These are phyloP conservation scores for Saraca asoca DNA, from an alignment of 331 rosid genomes.

Conservation along the genomic window DNA sequence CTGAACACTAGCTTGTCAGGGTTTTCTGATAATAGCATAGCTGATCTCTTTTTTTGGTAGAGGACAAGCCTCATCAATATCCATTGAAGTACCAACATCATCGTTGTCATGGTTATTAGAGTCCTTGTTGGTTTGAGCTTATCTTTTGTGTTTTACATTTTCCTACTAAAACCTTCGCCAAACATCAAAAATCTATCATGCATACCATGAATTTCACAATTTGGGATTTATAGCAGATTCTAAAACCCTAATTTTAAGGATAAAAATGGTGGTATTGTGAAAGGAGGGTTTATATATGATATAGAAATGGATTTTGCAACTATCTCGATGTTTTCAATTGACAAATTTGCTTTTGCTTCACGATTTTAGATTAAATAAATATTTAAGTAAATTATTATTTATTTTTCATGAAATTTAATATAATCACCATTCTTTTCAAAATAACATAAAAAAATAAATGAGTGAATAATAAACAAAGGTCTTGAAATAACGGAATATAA, in stretches of 20 bases:
- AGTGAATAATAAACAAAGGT: too few species aligned
- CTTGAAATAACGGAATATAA: too few species aligned
- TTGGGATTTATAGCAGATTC: background rate
- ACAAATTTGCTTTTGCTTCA: too few species aligned
- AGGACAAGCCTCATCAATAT: conserved; percentile 55
- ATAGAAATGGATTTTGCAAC: too few species aligned
- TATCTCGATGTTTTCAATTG: too few species aligned
- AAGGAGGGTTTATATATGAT: conserved; percentile 17
- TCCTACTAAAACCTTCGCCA: conserved; percentile 97
- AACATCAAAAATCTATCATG: conserved; percentile 75
- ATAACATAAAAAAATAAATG: too few species aligned
- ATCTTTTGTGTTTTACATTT: conserved; percentile 81
- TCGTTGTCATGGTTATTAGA: background rate
- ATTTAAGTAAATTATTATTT: too few species aligned
- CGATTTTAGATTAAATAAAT: too few species aligned
- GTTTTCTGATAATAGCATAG: conserved; percentile 62
- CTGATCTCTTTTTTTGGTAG: conserved; percentile 76
- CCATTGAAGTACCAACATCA: conserved; percentile 50
- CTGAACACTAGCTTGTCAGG: conserved; percentile 74
- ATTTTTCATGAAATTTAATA: too few species aligned
- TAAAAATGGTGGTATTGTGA: too few species aligned
- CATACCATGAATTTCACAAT: conserved; percentile 61
- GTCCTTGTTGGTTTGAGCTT: conserved; percentile 36
- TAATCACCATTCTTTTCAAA: too few species aligned
- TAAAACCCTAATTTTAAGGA: conserved; percentile 45